Evolutionary conservation across 805 yeast species (phyloP), one percentile per base, ranked within the genome.

Genomic region (Pichia insulana): DNA sequence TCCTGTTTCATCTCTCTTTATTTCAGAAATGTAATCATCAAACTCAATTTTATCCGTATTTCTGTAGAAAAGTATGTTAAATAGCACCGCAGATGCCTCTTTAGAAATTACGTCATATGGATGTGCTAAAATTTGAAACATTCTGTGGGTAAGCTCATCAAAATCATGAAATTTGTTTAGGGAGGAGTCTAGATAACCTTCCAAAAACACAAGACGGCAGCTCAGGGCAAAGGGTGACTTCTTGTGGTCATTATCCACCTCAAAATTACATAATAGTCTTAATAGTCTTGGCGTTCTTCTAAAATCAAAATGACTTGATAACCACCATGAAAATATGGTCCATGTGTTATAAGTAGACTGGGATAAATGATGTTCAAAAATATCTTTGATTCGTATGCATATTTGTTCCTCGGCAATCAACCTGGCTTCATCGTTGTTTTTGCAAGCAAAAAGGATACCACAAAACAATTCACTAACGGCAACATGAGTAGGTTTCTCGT

Each of bases 401-500:
- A 83, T 53, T 40, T 70, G 72, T 0, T 48, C 53, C 49, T 80
- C 84, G 44, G 80, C 64, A 8, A 51, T 48, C 2, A 49, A 46
- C 8, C 63, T 34, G 3, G 62, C 63, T 0, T 57, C 50, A 2
- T 62, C 56, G 22, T 53, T 50, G 20, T 43, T 44, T n/a, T 76
- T 66, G 7, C 78, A 64, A 2, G 77, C 70, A 7, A 75, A 54
- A 16, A 84, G 55, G 7, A 87, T 50, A 2, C 89, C 94, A 15
- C 79, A 70, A 25, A 80, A 62, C 2, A 85, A 57, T 57, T 89
- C 97, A 43, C 86, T 76, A 1, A 73, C 68, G 10, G 82, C 78
- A 25, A 92, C 78, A 56, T 89, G 94, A 2, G 83, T 66, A 13
- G 86, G 75, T 51, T 81, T 83, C 44, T 87, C 95, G 44, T 77